Evolutionary conservation across 257 asterid genomes (phyloP).

Genomic region (Salvia rosmarinus): DNA sequence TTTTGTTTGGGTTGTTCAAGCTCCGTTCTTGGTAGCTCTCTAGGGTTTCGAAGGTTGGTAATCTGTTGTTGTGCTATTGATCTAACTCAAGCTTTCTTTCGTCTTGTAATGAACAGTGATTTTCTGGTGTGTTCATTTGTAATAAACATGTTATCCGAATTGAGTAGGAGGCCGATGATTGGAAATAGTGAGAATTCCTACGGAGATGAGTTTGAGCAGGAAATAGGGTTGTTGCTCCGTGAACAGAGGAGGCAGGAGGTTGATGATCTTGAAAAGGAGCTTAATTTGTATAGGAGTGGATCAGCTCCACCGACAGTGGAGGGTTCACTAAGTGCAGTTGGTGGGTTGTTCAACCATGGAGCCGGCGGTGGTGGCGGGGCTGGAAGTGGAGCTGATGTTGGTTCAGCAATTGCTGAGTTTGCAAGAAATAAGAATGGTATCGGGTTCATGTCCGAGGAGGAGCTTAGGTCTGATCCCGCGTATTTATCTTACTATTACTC

Average conservation of each 20-base stretch:
- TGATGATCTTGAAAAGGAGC: conserved; percentile 89
- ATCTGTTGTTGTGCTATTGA: conserved; percentile 26
- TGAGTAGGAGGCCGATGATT: conserved; percentile 76
- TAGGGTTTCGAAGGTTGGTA: conserved; percentile 38
- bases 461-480: conserved; percentile 93
- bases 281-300: conserved; percentile 92
- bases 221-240: conserved; percentile 70
- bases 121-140: conserved; percentile 31
- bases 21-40: conserved; percentile 30
- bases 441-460: conserved; percentile 85
- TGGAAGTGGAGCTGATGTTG: conserved; percentile 35
- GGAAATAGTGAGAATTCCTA: conserved; percentile 73
- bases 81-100: neutral
- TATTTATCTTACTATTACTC: conserved; percentile 85
- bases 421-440: conserved; percentile 58
- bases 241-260: conserved; percentile 78
- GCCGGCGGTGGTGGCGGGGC: conserved; percentile 7
- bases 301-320: conserved; percentile 99
- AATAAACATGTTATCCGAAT: conserved; percentile 67
- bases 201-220: conserved; percentile 86
- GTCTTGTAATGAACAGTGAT: conserved; percentile 42
- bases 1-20: conserved; percentile 33
- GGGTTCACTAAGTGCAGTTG: conserved; percentile 91
- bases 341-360: conserved; percentile 76
- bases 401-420: conserved; percentile 56